A percentile compares a stretch with the other conserved stretches of the same genome.
phyloP scores from a whole-genome alignment of 306 rosid genomes.

The Lathyrus oleraceus region DNA sequence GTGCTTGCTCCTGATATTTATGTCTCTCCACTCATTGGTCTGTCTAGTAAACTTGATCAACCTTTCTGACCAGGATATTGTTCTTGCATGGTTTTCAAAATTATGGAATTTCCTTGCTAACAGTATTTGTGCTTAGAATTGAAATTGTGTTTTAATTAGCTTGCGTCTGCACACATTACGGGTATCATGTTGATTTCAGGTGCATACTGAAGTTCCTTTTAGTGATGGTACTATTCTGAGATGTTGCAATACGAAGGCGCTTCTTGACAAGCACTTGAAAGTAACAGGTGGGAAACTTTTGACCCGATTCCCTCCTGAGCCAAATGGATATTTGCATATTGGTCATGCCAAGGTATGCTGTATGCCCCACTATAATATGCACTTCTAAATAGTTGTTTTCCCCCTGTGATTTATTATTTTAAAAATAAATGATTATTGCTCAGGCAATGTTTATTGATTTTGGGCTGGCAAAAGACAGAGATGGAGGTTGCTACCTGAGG shows the following conservation, averaged over 20 bases:
- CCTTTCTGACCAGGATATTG: conserved; percentile 19
- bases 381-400: conserved; percentile 2
- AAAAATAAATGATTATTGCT: conserved; percentile 21
- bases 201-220: conserved; percentile 87
- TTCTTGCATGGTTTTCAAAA: conserved; percentile 17
- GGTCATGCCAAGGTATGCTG: conserved; percentile 91
- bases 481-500: conserved; percentile 92
- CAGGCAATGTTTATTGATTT: conserved; percentile 98
- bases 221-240: conserved; percentile 82
- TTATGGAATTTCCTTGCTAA: conserved; percentile 21
- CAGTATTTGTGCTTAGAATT: conserved; percentile 4
- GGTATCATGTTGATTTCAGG: conserved; percentile 54
- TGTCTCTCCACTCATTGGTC: not conserved
- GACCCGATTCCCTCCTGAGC: conserved; percentile 99
- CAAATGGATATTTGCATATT: conserved; percentile 95
- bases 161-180: conserved; percentile 28
- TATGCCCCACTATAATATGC: conserved; percentile 7
- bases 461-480: conserved; percentile 92
- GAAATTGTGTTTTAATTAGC: not conserved
- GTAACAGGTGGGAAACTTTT: conserved; percentile 68
- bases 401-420: not conserved
- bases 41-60: not conserved
- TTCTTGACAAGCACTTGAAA: conserved; percentile 81
- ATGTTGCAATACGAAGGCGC: conserved; percentile 78
- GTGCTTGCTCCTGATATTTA: not conserved